Base-by-base conservation (phyloP, 1,284 basidiomycete genomes). In the Sporisorium scitamineum region DNA sequence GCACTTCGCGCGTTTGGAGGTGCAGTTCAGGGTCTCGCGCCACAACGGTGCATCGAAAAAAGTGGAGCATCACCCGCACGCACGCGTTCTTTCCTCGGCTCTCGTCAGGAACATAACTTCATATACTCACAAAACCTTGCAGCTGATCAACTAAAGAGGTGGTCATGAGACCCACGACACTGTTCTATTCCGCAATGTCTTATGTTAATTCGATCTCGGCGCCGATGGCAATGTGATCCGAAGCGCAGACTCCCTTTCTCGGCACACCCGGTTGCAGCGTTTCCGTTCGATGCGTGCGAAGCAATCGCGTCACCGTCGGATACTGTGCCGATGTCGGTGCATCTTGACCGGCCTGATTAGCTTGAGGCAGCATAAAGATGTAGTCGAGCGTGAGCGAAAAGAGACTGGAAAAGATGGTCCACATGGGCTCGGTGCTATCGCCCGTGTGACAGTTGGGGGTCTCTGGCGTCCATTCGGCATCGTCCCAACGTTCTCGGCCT, bases 221-320 rank as follows among this genome's bases (percentile, higher is more conserved):
- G 45, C 89, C 90, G 11, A 97, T 88, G 1, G 92, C 91, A 66
- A 94, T 88, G 83, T 97, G 95, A 86, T 97, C 95, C 79, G 93
- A 94, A 11, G 92, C 93, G 76, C 91, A 92, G 27, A 95, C 88
- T 18, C 90, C 90, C 74, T 89, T 90, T 79, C 90, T 88, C n/a
- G 95, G 95, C 47, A 97, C 86, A 9, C 94, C 95, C 10, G 89
- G 88, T 8, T 88, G 88, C 10, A 97, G 88, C 54, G 91, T 89
- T 56, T 89, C 87, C n/a, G 89, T 89, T 20, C 80, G 83, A 68
- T 91, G 92, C 10, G 93, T 91, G 37, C 89, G 86, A 20, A 94
- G 89, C 14, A 95, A 86, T 22, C 90, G 89, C 4, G 87, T 86
- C 5, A 95, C 88, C 24, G 84, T 81, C 3, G 88, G 87, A 52